Evolutionary conservation across 164 flowering plant genomes (phyloP), one percentile per base, ranked within the genome.

Genomic region (Stephania cephalantha): DNA sequence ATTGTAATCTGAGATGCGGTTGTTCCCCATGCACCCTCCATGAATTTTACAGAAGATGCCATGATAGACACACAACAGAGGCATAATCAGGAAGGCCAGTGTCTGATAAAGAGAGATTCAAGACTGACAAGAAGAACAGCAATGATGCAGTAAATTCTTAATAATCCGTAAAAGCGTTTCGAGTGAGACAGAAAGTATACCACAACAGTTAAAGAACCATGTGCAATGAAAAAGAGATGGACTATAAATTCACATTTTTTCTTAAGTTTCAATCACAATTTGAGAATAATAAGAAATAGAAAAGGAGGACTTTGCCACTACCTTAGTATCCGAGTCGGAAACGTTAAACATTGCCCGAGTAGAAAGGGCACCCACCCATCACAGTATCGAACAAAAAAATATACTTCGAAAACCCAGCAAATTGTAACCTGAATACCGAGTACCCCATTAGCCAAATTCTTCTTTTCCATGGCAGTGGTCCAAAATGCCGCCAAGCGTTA

Each of bases 301-400:
- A 2, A 46, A 5, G 68, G 22, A 74, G 25, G 4, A 20, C 45
- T 30, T 25, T 0, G 15, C 55, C 15, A 50, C 55, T 58, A 65
- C 30, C 80, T 81, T 75, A 50, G 25, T 70, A 48, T 11, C 65
- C 74, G 70, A 29, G 68, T 71, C 22, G 72, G 17, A 42, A 50
- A 73, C 53, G 20, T 25, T 35, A 64, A 63, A 65, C 29, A 45
- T 64, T 69, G 35, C 71, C 45, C 0, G 58, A 20, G 15, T 7
- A 20, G 1, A 8, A n/a, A n/a, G 7, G 22, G 66, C 66, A 7
- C 25, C 6, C 18, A 18, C 25, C 9, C 66, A 61, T 61, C 25
- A 18, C 20, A 61, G 20, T 25, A 61, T 7, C 20, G 66, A 61
- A n/a, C 25, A 20, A 61, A 61, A 61, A 61, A 61, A 10, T 25